These are phyloP conservation scores for Diaporthe caulivora DNA, from an alignment of 2,329 filamentous ascomycete genomes.

Conservation along the genomic window DNA sequence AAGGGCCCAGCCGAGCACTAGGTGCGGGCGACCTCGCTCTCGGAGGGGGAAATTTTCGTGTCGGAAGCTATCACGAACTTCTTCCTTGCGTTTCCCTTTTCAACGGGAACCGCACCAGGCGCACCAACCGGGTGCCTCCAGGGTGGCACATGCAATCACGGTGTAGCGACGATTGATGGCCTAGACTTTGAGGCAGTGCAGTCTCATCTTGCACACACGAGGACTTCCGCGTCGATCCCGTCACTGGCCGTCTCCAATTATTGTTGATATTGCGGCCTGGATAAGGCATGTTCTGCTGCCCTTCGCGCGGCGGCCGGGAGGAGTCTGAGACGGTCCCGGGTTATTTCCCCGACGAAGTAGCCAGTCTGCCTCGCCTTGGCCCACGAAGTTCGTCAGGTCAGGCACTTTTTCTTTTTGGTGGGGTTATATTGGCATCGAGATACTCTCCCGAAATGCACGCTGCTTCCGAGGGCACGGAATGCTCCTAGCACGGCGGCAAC, in stretches of 20 bases:
- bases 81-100: rapidly evolving
- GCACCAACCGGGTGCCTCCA: constrained; percentile 1
- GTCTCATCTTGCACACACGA: constrained; percentile 18
- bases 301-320: constrained; percentile 1
- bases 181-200: constrained; percentile 25
- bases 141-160: neutral
- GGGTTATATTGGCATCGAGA: constrained; percentile 2
- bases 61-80: constrained; percentile 1
- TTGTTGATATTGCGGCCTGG: neutral
- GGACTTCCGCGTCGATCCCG: neutral
- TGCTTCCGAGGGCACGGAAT: neutral
- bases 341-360: neutral
- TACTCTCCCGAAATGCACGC: neutral
- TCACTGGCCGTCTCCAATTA: neutral
- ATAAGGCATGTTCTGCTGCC: neutral
- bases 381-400: constrained; percentile 6
- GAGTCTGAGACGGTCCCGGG: constrained; percentile 13
- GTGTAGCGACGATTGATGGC: neutral
- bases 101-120: neutral
- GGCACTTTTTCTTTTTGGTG: neutral
- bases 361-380: constrained; percentile 29
- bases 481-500: neutral
- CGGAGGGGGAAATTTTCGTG: neutral
- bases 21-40: neutral
- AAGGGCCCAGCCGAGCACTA: neutral